These are phyloP conservation scores for Balansia obtecta DNA, from an alignment of 2,329 filamentous ascomycete genomes.

Conservation along the genomic window DNA sequence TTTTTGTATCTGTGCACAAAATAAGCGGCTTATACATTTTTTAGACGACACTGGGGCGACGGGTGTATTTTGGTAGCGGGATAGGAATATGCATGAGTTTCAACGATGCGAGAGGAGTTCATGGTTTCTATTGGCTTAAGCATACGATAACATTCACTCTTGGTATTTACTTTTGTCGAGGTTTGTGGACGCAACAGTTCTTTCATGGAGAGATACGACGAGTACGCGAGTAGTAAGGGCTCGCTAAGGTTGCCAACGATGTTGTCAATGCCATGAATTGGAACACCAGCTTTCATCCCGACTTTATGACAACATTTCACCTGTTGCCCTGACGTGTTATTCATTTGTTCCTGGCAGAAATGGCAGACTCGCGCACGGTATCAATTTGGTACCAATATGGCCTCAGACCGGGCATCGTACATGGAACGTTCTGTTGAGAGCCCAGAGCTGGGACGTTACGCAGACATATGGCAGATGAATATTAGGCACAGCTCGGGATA, in stretches of 20 bases:
- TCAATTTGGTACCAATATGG: no score
- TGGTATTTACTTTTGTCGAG: not conserved
- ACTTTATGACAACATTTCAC: no score
- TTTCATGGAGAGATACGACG: not conserved
- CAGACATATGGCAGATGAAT: not conserved
- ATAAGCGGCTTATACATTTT: not conserved
- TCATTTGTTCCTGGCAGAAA: no score
- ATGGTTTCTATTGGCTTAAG: not conserved
- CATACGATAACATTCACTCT: not conserved
- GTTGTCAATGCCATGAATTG: no score
- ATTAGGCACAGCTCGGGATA: not conserved
- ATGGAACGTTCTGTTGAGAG: not conserved
- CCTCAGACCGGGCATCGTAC: no score
- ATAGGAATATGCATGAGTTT: not conserved
- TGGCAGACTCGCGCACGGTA: no score
- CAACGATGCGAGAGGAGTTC: not conserved
- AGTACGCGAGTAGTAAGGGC: not conserved
- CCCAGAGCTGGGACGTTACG: not conserved
- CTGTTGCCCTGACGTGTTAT: no score
- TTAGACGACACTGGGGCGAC: constrained; percentile 1
- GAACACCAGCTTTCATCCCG: no score
- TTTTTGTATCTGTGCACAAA: not conserved
- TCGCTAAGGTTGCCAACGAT: no score
- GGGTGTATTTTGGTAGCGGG: not conserved
- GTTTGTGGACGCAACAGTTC: not conserved